Conservation (phyloP, 2,329 filamentous ascomycete species). For the Trichoderma oligosporum region DNA sequence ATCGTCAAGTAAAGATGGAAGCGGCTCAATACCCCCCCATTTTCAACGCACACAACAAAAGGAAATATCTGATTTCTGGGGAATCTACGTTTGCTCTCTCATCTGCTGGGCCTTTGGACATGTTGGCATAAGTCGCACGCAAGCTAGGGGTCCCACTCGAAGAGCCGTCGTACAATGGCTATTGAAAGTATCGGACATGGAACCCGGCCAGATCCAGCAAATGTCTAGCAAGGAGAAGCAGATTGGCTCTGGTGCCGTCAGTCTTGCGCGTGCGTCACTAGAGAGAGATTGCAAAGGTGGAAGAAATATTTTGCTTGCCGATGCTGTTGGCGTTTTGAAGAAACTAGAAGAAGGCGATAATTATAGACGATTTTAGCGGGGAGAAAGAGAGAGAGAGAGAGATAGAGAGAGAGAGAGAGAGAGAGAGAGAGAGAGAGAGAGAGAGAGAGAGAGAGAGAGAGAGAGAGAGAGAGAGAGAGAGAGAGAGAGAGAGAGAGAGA, state of each 20-base stretch:
- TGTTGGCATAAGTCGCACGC: constrained; percentile 24
- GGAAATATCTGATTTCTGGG: constrained; percentile 52
- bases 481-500: no score
- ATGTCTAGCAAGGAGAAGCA: constrained; percentile 34
- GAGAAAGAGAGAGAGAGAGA: no score
- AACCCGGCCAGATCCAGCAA: constrained; percentile 38
- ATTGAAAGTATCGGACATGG: constrained; percentile 39
- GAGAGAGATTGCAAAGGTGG: constrained; percentile 48
- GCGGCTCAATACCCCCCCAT: constrained; percentile 1
- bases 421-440: no score
- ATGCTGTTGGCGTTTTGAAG: constrained; percentile 51
- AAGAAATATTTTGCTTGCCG: constrained; percentile 48
- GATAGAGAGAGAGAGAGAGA: no score
- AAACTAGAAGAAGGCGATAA: constrained; percentile 46
- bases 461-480: no score
- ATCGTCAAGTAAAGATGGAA: constrained; percentile 7
- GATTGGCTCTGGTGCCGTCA: constrained; percentile 46
- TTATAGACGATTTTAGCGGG: constrained; percentile 33
- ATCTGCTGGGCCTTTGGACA: constrained; percentile 58
- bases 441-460: no score
- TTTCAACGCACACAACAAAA: constrained; percentile 24
- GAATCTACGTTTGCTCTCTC: constrained; percentile 53
- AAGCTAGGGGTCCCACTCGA: constrained; percentile 24
- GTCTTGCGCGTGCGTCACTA: constrained; percentile 45
- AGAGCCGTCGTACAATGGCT: constrained; percentile 37